phyloP scores from a whole-genome alignment of 441 rosid genomes.

The Gossypium aridum region DNA sequence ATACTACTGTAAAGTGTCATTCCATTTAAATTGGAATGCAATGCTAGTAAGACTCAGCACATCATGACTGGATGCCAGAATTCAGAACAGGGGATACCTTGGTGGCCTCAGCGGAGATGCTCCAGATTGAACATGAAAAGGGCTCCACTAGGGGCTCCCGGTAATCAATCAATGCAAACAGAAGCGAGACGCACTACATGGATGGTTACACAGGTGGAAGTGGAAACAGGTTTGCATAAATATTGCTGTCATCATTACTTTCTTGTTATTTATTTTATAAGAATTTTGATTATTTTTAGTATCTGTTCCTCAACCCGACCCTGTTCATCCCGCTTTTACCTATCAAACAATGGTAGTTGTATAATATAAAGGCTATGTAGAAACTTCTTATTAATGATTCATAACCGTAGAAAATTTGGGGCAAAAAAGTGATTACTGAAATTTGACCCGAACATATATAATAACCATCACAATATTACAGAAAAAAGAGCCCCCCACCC shows the following conservation, averaged over 20 bases:
- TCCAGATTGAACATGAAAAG: neutral
- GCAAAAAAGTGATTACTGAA: neutral
- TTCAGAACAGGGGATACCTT: neutral
- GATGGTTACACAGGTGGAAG: neutral
- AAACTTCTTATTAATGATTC: neutral
- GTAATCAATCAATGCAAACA: neutral
- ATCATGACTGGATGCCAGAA: neutral
- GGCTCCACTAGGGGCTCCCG: neutral
- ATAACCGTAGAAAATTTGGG: neutral
- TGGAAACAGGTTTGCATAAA: neutral
- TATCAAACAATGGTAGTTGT: neutral
- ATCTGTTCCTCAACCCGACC: neutral
- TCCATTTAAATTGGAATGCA: neutral
- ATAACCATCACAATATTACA: conserved; percentile 2
- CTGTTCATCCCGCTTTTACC: neutral
- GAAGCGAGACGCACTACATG: neutral
- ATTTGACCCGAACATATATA: neutral
- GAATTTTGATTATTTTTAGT: neutral
- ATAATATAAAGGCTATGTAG: neutral
- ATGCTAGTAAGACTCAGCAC: neutral
- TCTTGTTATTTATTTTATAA: neutral
- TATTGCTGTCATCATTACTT: neutral
- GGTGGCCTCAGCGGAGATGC: neutral
- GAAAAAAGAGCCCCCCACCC: neutral
- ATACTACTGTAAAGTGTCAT: neutral